Evolutionary conservation across 2,329 filamentous ascomycete genomes (phyloP), one percentile per base, ranked within the genome.

Genomic region (Pleomassaria siparia): DNA sequence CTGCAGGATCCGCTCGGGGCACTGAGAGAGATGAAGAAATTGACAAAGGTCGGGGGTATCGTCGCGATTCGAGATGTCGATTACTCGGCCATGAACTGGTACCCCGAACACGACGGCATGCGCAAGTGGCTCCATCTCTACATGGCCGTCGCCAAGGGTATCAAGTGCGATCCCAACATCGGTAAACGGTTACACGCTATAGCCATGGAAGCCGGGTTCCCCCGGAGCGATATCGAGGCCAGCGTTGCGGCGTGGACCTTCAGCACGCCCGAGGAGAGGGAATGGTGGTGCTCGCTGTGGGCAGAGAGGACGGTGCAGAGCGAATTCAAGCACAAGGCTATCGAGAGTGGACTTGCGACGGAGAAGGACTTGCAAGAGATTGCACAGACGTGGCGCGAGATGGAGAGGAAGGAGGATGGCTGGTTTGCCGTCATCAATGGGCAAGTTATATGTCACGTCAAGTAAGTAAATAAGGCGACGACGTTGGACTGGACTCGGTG

Each of bases 1-100:
- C 66, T 85, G 3, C 63, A 69, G 18, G 72, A 80, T 49, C 81
- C 81, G 0, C 64, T 80, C 0, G 59, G 64, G 2, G 76, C 78
- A 2, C 62, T 84, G 48, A 64, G 67, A 18, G 79, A 82, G 56
- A 80, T 85, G 78, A 71, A 74, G 11, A 73, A 78, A 0, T 78
- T 85, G 1, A 66, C 72, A 18, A 81, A 79, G 56, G 63, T 67
- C 5, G 78, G 77, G 3, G 82, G 81, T 2, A 68, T 84, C 4
- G 64, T 85, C 16, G 80, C 79, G 0, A 54, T 68, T 6, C 59
- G 70, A n/a, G 70, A 72, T 36, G 66, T 56, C 18, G 66, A 69
- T 32, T 69, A 64, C 49, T 54, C 60, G 8, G 66, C 60, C 3
- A 66, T 69, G 60, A 57, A 67, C 26, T 74, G 69, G 65, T 72